phyloP scores from a whole-genome alignment of 306 rosid species.

The Ammopiptanthus mongolicus region DNA sequence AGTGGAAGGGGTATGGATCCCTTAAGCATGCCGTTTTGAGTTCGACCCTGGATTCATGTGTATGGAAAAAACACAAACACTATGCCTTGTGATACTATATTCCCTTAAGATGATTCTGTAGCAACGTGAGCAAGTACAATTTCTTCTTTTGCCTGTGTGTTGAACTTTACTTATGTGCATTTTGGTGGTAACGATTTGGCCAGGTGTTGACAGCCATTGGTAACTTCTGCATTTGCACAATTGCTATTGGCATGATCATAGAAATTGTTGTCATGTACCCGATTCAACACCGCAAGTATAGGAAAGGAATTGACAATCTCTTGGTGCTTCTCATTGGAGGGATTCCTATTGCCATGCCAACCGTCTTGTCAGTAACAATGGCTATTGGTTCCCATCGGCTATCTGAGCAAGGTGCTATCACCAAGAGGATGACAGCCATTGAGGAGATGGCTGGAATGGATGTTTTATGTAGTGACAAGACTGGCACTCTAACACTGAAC shows the following conservation, averaged over 20 bases:
- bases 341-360: slow-evolving; percentile 95
- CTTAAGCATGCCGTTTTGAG: too few relatives aligned
- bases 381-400: slow-evolving; percentile 89
- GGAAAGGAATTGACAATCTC: slow-evolving; percentile 81
- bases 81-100: not conserved
- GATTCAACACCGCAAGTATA: slow-evolving; percentile 62
- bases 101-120: not conserved
- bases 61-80: too few relatives aligned
- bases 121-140: not conserved
- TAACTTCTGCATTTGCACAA: slow-evolving; percentile 90
- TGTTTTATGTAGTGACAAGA: slow-evolving; percentile 87
- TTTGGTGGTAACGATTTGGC: slow-evolving; percentile 14
- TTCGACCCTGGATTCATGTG: too few relatives aligned
- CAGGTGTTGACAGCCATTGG: slow-evolving; percentile 90
- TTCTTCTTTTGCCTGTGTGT: not conserved
- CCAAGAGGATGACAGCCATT: slow-evolving; percentile 96
- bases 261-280: slow-evolving; percentile 87
- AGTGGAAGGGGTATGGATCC: too few relatives aligned
- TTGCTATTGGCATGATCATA: slow-evolving; percentile 63
- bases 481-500: slow-evolving; percentile 86
- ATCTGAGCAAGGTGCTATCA: slow-evolving; percentile 87
- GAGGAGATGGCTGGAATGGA: slow-evolving; percentile 99
- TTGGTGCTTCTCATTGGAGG: slow-evolving; percentile 94
- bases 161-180: not conserved
- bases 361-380: slow-evolving; percentile 93